Conservation (phyloP, 352 stramenopile genomes). For the Globisporangium mamillatum region DNA sequence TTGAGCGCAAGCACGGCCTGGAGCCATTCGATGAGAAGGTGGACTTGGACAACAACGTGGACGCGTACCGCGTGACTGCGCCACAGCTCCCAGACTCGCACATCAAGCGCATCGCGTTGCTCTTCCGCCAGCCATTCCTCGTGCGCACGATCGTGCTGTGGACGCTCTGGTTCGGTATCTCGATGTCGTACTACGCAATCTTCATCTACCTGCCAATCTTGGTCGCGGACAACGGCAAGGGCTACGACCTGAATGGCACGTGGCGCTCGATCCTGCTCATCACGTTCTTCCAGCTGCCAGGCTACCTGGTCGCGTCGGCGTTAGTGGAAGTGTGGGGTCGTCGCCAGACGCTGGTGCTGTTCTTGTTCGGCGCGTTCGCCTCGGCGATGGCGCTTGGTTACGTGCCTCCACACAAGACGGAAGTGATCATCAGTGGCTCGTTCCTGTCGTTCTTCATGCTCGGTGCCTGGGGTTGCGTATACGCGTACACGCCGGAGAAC, state of each 20-base stretch:
- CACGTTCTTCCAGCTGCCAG: slow-evolving; percentile 57
- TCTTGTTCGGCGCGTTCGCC: slow-evolving; percentile 42
- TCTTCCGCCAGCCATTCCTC: slow-evolving; percentile 51
- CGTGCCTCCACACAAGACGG: slow-evolving; percentile 36
- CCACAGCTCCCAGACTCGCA: slow-evolving; percentile 42
- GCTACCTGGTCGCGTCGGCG: slow-evolving; percentile 50
- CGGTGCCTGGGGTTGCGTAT: slow-evolving; percentile 61
- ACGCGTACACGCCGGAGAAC: slow-evolving; percentile 75
- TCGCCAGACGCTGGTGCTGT: slow-evolving; percentile 50
- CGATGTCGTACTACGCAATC: slow-evolving; percentile 71
- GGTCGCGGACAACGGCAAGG: slow-evolving; percentile 38
- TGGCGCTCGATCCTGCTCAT: slow-evolving; percentile 58
- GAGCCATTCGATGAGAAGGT: slow-evolving; percentile 41
- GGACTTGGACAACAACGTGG: slow-evolving; percentile 19
- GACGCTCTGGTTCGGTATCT: slow-evolving; percentile 67
- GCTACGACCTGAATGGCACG: slow-evolving; percentile 59
- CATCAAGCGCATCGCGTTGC: slow-evolving; percentile 46
- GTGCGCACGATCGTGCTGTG: slow-evolving; percentile 57
- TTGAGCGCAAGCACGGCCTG: slow-evolving; percentile 50
- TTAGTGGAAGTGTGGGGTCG: slow-evolving; percentile 57
- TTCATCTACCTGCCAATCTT: slow-evolving; percentile 60
- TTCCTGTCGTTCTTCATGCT: slow-evolving; percentile 72
- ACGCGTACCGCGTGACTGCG: slow-evolving; percentile 15
- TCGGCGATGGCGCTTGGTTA: slow-evolving; percentile 62
- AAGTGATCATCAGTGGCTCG: slow-evolving; percentile 46